phyloP scores from a whole-genome alignment of 495 filamentous ascomycete genomes.

The Daldinia decipiens region DNA sequence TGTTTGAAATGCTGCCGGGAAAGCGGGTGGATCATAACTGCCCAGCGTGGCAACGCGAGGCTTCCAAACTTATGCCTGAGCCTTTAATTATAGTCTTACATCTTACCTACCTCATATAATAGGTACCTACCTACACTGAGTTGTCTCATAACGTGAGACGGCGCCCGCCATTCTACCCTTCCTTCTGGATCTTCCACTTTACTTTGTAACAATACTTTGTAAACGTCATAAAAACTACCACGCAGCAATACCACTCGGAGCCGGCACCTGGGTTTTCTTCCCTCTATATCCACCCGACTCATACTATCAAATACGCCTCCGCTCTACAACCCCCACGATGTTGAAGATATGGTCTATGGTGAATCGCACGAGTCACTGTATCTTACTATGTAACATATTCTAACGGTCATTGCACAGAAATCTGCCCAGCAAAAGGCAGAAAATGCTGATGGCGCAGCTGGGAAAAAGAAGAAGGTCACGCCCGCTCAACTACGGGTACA shows the following conservation, averaged over 20 bases:
- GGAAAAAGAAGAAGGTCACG: slow-evolving; percentile 98
- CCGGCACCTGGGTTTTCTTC: neutral
- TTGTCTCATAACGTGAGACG: slow-evolving; percentile 25
- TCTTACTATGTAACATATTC: neutral
- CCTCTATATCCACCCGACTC: neutral
- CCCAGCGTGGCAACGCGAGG: slow-evolving; percentile 22
- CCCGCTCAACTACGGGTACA: slow-evolving; percentile 95
- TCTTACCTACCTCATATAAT: too few species aligned
- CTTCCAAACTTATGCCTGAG: slow-evolving; percentile 21
- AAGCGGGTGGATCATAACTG: neutral
- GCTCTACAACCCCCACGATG: slow-evolving; percentile 68
- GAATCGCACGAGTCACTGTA: slow-evolving; percentile 40
- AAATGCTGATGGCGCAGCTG: slow-evolving; percentile 76
- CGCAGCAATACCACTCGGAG: neutral
- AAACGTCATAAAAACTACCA: neutral
- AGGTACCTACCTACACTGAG: too few species aligned
- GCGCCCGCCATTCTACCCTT: neutral
- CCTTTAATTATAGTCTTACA: slow-evolving; percentile 1
- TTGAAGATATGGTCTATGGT: slow-evolving; percentile 99
- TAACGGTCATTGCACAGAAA: slow-evolving; percentile 66
- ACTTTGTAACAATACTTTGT: too few species aligned
- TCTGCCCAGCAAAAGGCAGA: slow-evolving; percentile 95
- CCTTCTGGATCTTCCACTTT: neutral
- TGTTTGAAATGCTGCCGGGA: too few species aligned
- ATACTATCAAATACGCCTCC: neutral